These are phyloP conservation scores for Metschnikowia bowlesiae DNA, from an alignment of 805 yeast species.

Conservation along the genomic window DNA sequence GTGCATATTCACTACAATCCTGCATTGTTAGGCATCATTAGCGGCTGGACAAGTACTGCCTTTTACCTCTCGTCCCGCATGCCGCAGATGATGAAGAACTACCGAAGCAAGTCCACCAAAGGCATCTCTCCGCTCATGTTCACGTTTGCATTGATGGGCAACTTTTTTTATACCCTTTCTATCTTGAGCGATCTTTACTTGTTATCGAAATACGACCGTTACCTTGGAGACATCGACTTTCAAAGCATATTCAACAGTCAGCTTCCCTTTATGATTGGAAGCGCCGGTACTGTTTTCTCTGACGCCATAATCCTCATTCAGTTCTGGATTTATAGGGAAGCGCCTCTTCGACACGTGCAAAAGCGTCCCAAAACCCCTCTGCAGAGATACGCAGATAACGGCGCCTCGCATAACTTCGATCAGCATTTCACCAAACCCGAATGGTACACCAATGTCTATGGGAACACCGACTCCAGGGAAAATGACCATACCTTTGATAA, in stretches of 20 bases:
- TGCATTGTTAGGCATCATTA: conserved; percentile 21
- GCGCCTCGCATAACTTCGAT: background rate
- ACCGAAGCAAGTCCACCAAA: conserved; percentile 24
- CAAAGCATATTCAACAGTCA: conserved; percentile 16
- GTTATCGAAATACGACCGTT: conserved; percentile 15
- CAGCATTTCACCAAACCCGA: conserved; percentile 33
- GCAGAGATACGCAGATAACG: background rate
- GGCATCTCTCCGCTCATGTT: conserved; percentile 35
- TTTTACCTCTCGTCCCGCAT: conserved; percentile 30
- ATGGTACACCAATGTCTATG: conserved; percentile 31
- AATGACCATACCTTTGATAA: background rate
- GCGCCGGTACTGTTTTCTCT: conserved; percentile 22
- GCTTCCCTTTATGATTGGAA: conserved; percentile 19
- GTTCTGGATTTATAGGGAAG: conserved; percentile 22
- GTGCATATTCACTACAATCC: conserved; percentile 3
- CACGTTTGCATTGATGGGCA: conserved; percentile 34
- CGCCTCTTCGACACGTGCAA: background rate
- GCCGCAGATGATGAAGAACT: conserved; percentile 36
- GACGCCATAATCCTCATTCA: conserved; percentile 33
- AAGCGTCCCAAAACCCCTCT: background rate
- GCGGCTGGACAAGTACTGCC: conserved; percentile 33
- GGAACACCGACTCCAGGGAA: background rate
- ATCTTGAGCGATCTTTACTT: conserved; percentile 28
- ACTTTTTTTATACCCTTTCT: conserved; percentile 31
- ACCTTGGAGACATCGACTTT: conserved; percentile 12